Evolutionary conservation across 1,284 basidiomycete species (phyloP), one percentile per base, ranked within the genome.

Genomic region (Thelephora terrestris): DNA sequence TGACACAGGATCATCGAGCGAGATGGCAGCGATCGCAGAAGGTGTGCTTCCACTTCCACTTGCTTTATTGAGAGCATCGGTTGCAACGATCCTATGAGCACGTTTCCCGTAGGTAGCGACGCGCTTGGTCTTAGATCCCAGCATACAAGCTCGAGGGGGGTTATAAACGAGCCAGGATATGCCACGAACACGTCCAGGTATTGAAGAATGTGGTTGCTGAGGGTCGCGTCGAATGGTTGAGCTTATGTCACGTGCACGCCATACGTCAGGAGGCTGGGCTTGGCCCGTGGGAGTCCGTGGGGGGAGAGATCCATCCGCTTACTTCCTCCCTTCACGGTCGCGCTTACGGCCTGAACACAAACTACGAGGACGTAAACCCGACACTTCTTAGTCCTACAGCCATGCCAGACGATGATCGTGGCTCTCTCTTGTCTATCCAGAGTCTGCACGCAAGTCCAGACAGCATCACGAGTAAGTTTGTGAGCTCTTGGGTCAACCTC

Each of bases 91-190:
- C 37, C 84, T 77, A 47, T 75, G 74, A 21, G 71, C 70, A 47
- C 83, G 77, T 53, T 77, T 76, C 17, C 84, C 84, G 58, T 87
- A 87, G 16, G 81, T 66, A 47, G 73, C 74, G 50, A 87, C 75
- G 56, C 83, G 79, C 61, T 84, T 85, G 10, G 84, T 87, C 53
- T 71, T 70, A 48, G 74, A 54, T 40, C 75, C 69, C 7, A 78
- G 64, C 76, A 77, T 77, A n/a, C 9, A 9, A 21, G 25, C n/a
- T 12, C 10, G 14, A 42, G 39, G 25, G 21, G 21, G 9, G 6
- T 2, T 9, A 42, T 47, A 48, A 17, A 32, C 45, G 14, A 10
- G 25, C 7, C 7, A 38, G 18, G 34, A 24, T 38, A 9, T 5
- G 45, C 21, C 20, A 35, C 21, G 32, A 18, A 17, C 36, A 47